These are phyloP conservation scores for Pharus latifolius DNA, from an alignment of 176 grass and related monocot genomes.

Conservation along the genomic window DNA sequence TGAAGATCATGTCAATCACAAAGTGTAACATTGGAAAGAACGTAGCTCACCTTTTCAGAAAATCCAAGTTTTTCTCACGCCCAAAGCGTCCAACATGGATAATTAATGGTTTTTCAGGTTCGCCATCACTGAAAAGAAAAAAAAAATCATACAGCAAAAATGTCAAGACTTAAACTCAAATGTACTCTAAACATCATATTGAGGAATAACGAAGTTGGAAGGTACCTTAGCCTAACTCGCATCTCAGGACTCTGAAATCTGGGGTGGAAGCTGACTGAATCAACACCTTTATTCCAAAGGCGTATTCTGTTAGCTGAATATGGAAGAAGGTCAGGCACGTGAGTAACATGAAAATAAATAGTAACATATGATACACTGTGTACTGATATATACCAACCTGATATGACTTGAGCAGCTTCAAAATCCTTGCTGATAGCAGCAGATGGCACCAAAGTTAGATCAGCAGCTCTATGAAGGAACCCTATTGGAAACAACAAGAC, in stretches of 20 bases:
- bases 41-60: slow-evolving; percentile 61
- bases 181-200: neutral
- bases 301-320: slow-evolving; percentile 70
- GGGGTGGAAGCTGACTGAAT: slow-evolving; percentile 91
- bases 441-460: slow-evolving; percentile 84
- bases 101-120: slow-evolving; percentile 69
- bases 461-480: slow-evolving; percentile 88
- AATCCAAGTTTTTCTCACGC: slow-evolving; percentile 85
- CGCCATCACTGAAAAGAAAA: slow-evolving; percentile 53
- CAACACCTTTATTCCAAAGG: slow-evolving; percentile 94
- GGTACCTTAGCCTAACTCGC: slow-evolving; percentile 59
- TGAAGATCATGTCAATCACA: neutral
- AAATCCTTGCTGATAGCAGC: slow-evolving; percentile 85
- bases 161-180: neutral
- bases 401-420: slow-evolving; percentile 64
- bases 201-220: neutral
- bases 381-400: slow-evolving; percentile 27
- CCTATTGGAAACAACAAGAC: slow-evolving; percentile 20
- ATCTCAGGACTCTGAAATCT: slow-evolving; percentile 61
- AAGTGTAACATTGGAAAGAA: neutral
- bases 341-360: neutral
- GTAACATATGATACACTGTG: neutral
- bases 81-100: slow-evolving; percentile 94
- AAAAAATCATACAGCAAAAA: slow-evolving; percentile 18
- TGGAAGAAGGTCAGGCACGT: neutral